A percentile compares a stretch with the other conserved stretches of the same genome.
phyloP scores from a whole-genome alignment of 1,284 basidiomycete species.

The Coniophora puteana region DNA sequence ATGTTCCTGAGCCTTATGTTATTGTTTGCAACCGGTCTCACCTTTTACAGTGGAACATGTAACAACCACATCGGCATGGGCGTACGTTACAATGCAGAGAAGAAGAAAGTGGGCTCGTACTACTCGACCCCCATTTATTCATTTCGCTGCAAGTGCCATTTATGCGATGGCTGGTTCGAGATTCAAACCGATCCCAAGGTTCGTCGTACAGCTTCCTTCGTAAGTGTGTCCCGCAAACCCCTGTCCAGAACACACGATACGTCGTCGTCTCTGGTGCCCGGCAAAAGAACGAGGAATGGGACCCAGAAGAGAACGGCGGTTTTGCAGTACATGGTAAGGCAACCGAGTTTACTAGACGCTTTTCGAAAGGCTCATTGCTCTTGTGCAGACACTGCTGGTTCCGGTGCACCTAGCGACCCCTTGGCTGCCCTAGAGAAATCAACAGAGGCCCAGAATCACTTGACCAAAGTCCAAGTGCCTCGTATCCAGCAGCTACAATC shows the following conservation, averaged over 20 bases:
- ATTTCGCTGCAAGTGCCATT: slow-evolving; percentile 96
- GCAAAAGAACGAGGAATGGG: slow-evolving; percentile 93
- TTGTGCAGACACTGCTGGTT: slow-evolving; percentile 68
- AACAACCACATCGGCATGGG: slow-evolving; percentile 95
- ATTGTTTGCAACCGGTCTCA: slow-evolving; percentile 3
- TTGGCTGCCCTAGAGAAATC: slow-evolving; percentile 88
- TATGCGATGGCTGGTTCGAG: slow-evolving; percentile 93
- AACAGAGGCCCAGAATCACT: slow-evolving; percentile 69
- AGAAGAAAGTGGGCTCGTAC: slow-evolving; percentile 95
- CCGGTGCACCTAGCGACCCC: slow-evolving; percentile 64
- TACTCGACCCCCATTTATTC: slow-evolving; percentile 92
- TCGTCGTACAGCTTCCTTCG: slow-evolving; percentile 10
- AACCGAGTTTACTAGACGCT: not conserved
- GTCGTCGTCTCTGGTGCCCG: slow-evolving; percentile 89
- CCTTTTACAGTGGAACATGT: slow-evolving; percentile 68
- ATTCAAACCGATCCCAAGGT: slow-evolving; percentile 97
- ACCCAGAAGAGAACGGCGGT: slow-evolving; percentile 93
- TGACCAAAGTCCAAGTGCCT: slow-evolving; percentile 68
- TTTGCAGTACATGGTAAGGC: slow-evolving; percentile 79
- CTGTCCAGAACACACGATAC: slow-evolving; percentile 84
- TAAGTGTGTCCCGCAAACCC: not conserved
- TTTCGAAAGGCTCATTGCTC: not conserved
- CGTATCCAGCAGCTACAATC: slow-evolving; percentile 78
- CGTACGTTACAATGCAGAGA: slow-evolving; percentile 98
- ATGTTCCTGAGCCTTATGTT: slow-evolving; percentile 24